Percentiles rank a stretch among this genome's conserved stretches.
Evolutionary conservation across 257 asterid genomes (phyloP).

Genomic region (Solanum paucissectum): DNA sequence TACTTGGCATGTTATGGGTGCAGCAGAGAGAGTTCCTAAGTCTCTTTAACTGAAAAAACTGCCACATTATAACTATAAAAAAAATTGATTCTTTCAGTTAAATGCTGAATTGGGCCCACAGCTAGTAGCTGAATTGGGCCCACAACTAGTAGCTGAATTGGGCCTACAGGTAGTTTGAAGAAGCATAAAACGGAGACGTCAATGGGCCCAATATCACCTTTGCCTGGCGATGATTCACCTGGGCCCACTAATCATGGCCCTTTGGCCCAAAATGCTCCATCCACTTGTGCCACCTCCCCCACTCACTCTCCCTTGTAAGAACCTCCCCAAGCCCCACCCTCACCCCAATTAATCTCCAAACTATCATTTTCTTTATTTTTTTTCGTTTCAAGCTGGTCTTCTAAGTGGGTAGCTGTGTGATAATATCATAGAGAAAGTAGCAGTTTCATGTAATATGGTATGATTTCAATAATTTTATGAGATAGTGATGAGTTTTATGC

Average conservation of each 20-base stretch:
- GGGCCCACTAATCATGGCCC: constrained; percentile 41
- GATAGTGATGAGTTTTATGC: no score
- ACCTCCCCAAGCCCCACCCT: no score
- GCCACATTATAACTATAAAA: constrained; percentile 7
- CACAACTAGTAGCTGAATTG: neutral
- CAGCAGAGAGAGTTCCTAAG: neutral
- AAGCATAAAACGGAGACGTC: constrained; percentile 26
- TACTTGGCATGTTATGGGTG: neutral
- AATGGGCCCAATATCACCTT: constrained; percentile 23
- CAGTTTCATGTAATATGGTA: no score
- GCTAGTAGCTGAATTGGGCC: neutral
- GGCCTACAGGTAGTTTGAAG: neutral
- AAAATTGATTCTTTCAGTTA: neutral
- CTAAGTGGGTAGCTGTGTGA: no score
- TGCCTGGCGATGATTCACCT: constrained; percentile 32
- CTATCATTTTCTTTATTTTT: no score
- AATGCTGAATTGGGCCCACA: neutral
- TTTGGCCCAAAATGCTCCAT: constrained; percentile 36
- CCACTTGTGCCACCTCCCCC: constrained; percentile 34
- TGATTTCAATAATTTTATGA: no score
- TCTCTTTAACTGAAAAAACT: constrained; percentile 20
- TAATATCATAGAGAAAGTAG: no score
- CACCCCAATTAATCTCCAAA: no score
- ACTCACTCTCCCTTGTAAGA: neutral
- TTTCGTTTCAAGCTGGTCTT: neutral